Percentiles rank a stretch among this genome's conserved stretches.
These are phyloP conservation scores for Backusella parvicylindrica DNA, from an alignment of 192 early-diverging fungal genomes.

Conservation along the genomic window DNA sequence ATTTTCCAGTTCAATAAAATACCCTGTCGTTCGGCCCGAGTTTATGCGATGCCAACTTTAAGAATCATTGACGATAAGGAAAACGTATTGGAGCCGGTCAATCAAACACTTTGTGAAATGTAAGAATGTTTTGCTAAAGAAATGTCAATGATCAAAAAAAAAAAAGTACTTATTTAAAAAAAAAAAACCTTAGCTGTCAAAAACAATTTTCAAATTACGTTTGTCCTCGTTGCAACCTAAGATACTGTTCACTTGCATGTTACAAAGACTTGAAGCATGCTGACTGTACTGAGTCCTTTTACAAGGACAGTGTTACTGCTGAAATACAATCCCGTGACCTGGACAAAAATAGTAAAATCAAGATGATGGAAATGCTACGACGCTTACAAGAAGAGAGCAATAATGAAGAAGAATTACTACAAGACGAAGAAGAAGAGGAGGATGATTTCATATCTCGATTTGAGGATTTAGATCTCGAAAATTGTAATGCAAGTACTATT, in stretches of 20 bases:
- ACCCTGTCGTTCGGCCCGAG: not conserved
- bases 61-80: not conserved
- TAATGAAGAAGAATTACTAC: slow-evolving; percentile 22
- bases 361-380: slow-evolving; percentile 49
- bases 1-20: slow-evolving; percentile 4
- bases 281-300: slow-evolving; percentile 53
- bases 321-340: slow-evolving; percentile 45
- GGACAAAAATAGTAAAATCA: slow-evolving; percentile 40
- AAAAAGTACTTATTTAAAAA: not conserved
- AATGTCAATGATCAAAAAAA: not conserved
- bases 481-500: slow-evolving; percentile 41
- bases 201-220: slow-evolving; percentile 54
- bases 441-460: slow-evolving; percentile 43
- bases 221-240: slow-evolving; percentile 65
- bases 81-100: not conserved
- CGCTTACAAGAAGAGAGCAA: slow-evolving; percentile 40
- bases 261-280: slow-evolving; percentile 50
- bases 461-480: slow-evolving; percentile 41
- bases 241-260: slow-evolving; percentile 61
- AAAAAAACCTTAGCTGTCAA: slow-evolving; percentile 45
- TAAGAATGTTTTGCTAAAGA: not conserved
- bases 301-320: slow-evolving; percentile 49
- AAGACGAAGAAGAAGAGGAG: slow-evolving; percentile 28
- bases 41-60: slow-evolving; percentile 10
- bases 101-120: slow-evolving; percentile 8